Conservation (phyloP, 2,329 filamentous ascomycete species). For the Nemania diffusa region DNA sequence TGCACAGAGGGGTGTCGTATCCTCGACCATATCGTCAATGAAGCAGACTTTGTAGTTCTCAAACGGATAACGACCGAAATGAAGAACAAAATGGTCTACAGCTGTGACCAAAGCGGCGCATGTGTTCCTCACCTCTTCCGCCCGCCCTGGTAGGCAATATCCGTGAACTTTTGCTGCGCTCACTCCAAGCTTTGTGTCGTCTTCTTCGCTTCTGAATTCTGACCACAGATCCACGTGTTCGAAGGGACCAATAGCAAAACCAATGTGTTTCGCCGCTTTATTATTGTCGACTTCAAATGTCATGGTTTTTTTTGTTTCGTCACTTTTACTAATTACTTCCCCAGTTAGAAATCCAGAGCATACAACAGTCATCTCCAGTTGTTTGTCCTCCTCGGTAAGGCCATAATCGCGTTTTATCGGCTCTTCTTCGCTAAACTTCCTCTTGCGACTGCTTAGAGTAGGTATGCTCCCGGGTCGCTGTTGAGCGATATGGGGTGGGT, state of each 20-base stretch:
- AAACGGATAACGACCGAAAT: constrained; percentile 91
- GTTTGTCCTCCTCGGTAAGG: constrained; percentile 80
- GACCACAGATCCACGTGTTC: constrained; percentile 88
- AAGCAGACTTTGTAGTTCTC: constrained; percentile 93
- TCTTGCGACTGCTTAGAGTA: constrained; percentile 49
- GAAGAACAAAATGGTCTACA: constrained; percentile 90
- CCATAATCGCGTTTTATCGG: constrained; percentile 50
- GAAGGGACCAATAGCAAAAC: constrained; percentile 94
- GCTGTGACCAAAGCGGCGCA: constrained; percentile 86
- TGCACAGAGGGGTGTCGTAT: constrained; percentile 81
- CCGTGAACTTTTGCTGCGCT: constrained; percentile 90
- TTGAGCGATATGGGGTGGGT: constrained; percentile 58
- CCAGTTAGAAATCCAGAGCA: constrained; percentile 91
- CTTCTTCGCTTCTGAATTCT: constrained; percentile 87
- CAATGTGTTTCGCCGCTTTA: constrained; percentile 87
- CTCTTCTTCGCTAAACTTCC: constrained; percentile 56
- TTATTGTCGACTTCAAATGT: constrained; percentile 81
- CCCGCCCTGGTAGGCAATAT: constrained; percentile 87
- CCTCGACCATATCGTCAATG: constrained; percentile 84
- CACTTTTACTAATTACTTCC: constrained; percentile 79
- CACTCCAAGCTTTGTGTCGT: constrained; percentile 88
- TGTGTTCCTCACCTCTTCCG: constrained; percentile 85
- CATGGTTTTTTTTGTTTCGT: constrained; percentile 86
- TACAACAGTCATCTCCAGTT: constrained; percentile 87
- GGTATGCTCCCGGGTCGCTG: constrained; percentile 41